Base-by-base conservation (phyloP, 2,329 filamentous ascomycete species). In the Cryphonectria carpinicola region DNA sequence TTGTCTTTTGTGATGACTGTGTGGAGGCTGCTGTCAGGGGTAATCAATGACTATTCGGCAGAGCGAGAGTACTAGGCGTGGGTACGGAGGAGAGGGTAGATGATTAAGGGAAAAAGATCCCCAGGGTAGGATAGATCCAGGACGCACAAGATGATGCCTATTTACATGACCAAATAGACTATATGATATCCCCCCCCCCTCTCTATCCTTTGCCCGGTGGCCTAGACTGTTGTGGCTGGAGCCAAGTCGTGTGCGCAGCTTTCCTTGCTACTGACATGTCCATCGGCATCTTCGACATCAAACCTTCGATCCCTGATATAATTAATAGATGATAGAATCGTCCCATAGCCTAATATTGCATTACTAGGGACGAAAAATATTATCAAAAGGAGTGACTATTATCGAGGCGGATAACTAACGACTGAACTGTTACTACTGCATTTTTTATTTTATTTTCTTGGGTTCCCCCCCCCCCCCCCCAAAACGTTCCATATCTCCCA, bases 321-420 rank as follows among this genome's bases (percentile, higher is more conserved):
- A 13, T 13, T 11, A 39, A 39, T 39, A 11, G 10, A 39, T 25
- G 6, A 52, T 10, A 52, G 22, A 58, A 17, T 35, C 19, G 17
- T 32, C 19, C 25, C 4, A 19, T 19, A 35, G 13, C 54, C 13
- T 6, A 17, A 32, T 58, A 58, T 7, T 58, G 25, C 54, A 58
- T 58, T 28, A 35, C 14, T 32, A 58, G 11, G 28, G 54, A 32
- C 35, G 25, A 22, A 32, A 43, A 46, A 28, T 14, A 25, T 14
- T 5, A 37, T 66, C 46, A 19, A 66, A 67, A 63, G 1, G 66
- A 68, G 41, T 68, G 66, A 56, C 58, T 68, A 64, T 52, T 68
- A 60, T 46, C 60, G 46, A 68, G 64, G 46, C 58, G 22, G 64
- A 63, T 54, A 10, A 63, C 58, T 63, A 64, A 68, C 25, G 14